Percentiles rank a stretch among this genome's conserved stretches.
phyloP scores from a whole-genome alignment of 2,329 filamentous ascomycete genomes.

The Neonectria magnoliae region DNA sequence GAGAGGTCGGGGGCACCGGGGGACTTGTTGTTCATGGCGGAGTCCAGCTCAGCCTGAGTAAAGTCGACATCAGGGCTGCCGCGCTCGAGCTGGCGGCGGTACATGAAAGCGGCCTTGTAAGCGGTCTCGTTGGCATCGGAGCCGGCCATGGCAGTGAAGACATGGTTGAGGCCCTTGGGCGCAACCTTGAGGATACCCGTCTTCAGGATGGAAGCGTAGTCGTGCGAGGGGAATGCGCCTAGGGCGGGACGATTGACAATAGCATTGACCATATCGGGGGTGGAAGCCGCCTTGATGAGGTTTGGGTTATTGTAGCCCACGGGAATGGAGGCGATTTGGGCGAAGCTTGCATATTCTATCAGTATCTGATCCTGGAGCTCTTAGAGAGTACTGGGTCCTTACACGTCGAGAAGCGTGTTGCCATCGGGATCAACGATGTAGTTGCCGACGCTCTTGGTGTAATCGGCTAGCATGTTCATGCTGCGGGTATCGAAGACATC shows the following conservation, averaged over 20 bases:
- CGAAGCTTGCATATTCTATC: slow-evolving; percentile 68
- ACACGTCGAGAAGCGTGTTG: slow-evolving; percentile 78
- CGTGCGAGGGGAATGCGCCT: slow-evolving; percentile 88
- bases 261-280: slow-evolving; percentile 80
- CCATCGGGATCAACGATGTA: slow-evolving; percentile 80
- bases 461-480: slow-evolving; percentile 85
- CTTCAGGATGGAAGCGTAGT: slow-evolving; percentile 84
- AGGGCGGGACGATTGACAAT: slow-evolving; percentile 90
- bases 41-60: slow-evolving; percentile 77
- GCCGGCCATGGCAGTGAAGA: slow-evolving; percentile 89
- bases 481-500: slow-evolving; percentile 87
- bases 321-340: slow-evolving; percentile 92
- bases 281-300: slow-evolving; percentile 75
- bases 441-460: slow-evolving; percentile 79
- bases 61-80: slow-evolving; percentile 83
- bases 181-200: slow-evolving; percentile 84
- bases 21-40: slow-evolving; percentile 81
- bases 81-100: slow-evolving; percentile 81
- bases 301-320: slow-evolving; percentile 91
- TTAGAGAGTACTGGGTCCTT: slow-evolving; percentile 43
- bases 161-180: slow-evolving; percentile 84
- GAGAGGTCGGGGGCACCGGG: slow-evolving; percentile 82
- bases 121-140: slow-evolving; percentile 95
- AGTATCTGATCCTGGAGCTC: background rate
- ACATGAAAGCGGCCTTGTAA: slow-evolving; percentile 97